Evolutionary conservation across 768 basidiomycete genomes (phyloP), one percentile per base, ranked within the genome.

Genomic region (Boletus rubropictus): DNA sequence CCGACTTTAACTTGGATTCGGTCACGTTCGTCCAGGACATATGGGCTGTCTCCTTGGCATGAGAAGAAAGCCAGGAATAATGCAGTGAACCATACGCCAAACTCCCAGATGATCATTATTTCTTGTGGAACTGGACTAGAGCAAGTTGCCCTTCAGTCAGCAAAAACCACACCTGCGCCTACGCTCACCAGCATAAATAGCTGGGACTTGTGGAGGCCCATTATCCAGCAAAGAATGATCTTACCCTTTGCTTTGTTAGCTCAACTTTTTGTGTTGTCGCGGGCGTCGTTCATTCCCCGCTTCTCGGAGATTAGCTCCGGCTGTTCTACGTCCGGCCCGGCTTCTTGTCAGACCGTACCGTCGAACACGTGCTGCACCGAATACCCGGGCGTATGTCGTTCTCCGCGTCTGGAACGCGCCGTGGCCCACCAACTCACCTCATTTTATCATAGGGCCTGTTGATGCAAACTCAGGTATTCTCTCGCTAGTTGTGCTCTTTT

Each of bases 361-460:
- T 38, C 74, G 38, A 63, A 78, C 46, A 59, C 70, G 10, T 87
- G 85, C 60, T 87, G 86, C 60, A 81, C 80, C 49, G 82, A 86
- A 63, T 62, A 70, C 20, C 83, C 84, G 15, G 77, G 82, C 49
- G 82, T 86, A 57, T 44, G 78, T 70, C 31, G 17, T 25, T 29
- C 7, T 40, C 29, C 15, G 20, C 0, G 14, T 51, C 44, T 32
- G 31, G 39, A 20, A 39, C 5, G 21, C n/a, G 11, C 24, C 15
- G 4, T 3, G n/a, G 15, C 21, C 48, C 9, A 52, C 36, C n/a
- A n/a, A n/a, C n/a, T 39, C 3, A 11, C 7, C 24, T 40, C 5
- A 12, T 27, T 20, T 36, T 39, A 18, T 45, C 27, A 12, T 46
- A 86, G 82, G 85, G 84, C 34, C 66, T 80, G 39, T 52, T 85